Evolutionary conservation across 495 filamentous ascomycete species (phyloP), one percentile per base, ranked within the genome.

Genomic region (Neurospora terricola): DNA sequence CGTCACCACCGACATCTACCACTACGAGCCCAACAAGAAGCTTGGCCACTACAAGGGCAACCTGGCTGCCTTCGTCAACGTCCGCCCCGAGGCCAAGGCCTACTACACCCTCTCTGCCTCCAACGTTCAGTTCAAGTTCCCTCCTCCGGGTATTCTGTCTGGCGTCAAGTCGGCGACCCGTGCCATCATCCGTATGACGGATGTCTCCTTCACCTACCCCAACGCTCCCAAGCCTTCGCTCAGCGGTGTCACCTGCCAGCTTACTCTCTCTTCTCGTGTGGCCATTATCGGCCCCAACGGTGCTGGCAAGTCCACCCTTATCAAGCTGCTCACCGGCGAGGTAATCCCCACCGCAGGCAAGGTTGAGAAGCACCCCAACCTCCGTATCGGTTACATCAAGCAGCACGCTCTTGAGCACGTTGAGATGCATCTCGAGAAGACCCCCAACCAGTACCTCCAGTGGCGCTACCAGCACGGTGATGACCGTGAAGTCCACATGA

Each of bases 381-480:
- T 99, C 70, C 96, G 96, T 86, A 97, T 99, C 78, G 96, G 96
- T 68, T 98, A 98, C 86, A 97, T 98, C 87, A 97, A 98, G 85
- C 96, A 99, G 84, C 96, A 98, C 80, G 97, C 96, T 23, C 88
- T 99, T 12, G 96, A 99, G 86, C 96, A 98, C 88, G 95, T 99
- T 12, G 94, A 98, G 84, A 96, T 97, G 95, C 96, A 99, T 79
- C 87, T 99, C 76, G 96, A 99, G 81, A 98, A 98, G 88, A 99
- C 96, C 5, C 96, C 96, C 10, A 97, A 95, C 79, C 96, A 99
- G 82, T 99, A 99, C 79, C 87, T 99, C 39, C 95, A 98, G 85
- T 99, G 96, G 96, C 93, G 96, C 74, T 99, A 98, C 78, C 93
- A 93, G 70, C 92, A 97, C 79, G 96, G 96, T 76, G 95, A 97